Evolutionary conservation across 768 basidiomycete genomes (phyloP).

Genomic region (Dentipellis fragilis): DNA sequence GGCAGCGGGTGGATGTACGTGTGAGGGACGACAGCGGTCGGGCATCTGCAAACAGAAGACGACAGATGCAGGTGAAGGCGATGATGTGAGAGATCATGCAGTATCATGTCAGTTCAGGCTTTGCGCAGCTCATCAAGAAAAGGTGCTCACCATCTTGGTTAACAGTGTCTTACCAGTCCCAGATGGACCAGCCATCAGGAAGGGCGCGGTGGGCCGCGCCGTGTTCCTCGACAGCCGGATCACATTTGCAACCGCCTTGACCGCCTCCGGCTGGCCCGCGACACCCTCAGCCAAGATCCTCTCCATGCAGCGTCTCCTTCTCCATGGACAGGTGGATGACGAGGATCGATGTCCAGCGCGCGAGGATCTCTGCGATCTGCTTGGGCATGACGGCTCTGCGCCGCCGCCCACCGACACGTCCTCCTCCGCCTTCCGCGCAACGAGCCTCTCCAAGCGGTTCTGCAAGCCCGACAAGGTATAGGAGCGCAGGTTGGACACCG

Average conservation of each 20-base stretch:
- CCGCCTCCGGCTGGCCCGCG: constrained; percentile 85
- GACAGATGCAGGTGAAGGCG: too few relatives aligned
- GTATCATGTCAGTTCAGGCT: constrained; percentile 7
- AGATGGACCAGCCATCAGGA: constrained; percentile 86
- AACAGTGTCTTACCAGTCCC: constrained; percentile 88
- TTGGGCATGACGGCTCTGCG: constrained; percentile 74
- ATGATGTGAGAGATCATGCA: constrained; percentile 66
- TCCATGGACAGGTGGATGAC: constrained; percentile 82
- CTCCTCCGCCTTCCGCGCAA: constrained; percentile 63
- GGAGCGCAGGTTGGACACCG: constrained; percentile 85
- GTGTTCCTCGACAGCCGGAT: constrained; percentile 86
- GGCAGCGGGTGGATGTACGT: too few relatives aligned
- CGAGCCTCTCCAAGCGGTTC: constrained; percentile 51
- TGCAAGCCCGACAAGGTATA: constrained; percentile 91
- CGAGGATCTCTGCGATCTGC: constrained; percentile 90
- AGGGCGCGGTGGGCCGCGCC: constrained; percentile 82
- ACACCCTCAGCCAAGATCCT: constrained; percentile 67
- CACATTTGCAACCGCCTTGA: constrained; percentile 88
- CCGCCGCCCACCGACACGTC: constrained; percentile 50
- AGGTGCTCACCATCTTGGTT: constrained; percentile 69
- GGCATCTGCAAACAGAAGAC: too few relatives aligned
- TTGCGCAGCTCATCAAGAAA: too few relatives aligned
- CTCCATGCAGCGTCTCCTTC: constrained; percentile 88
- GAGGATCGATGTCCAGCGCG: constrained; percentile 90
- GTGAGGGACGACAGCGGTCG: too few relatives aligned